Conservation (phyloP, 768 basidiomycete genomes). For the Hericium coralloides region DNA sequence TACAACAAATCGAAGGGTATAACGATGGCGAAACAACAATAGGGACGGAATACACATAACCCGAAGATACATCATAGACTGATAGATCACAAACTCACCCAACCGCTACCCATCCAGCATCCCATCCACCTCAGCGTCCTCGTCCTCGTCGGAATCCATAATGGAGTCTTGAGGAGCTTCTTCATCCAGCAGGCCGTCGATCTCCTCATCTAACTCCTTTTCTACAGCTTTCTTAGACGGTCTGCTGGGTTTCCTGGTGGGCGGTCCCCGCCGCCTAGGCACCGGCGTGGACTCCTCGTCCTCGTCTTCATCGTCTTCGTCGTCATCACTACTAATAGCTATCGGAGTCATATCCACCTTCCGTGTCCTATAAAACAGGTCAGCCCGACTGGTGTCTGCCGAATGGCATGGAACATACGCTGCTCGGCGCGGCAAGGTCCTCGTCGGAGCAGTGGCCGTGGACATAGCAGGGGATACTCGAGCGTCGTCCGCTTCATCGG, state of each 20-base stretch:
- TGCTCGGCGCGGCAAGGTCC: constrained; percentile 46
- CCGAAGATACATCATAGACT: background rate
- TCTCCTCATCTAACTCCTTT: background rate
- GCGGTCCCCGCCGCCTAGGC: constrained; percentile 2
- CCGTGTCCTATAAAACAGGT: constrained; percentile 14
- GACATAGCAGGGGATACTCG: constrained; percentile 23
- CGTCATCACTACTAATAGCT: constrained; percentile 20
- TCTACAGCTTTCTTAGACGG: background rate
- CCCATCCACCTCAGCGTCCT: constrained; percentile 13
- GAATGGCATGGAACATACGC: constrained; percentile 35
- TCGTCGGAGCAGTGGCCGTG: constrained; percentile 32
- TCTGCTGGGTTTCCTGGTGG: background rate
- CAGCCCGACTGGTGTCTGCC: constrained; percentile 22
- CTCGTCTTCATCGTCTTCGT: constrained; percentile 24
- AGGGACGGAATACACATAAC: background rate
- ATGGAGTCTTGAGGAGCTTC: constrained; percentile 11
- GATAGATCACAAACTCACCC: background rate
- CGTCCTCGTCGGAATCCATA: constrained; percentile 11
- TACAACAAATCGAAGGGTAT: background rate
- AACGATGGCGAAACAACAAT: background rate
- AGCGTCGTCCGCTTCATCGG: constrained; percentile 33
- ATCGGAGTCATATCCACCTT: constrained; percentile 12
- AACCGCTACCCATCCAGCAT: constrained; percentile 4
- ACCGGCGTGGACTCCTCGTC: constrained; percentile 12
- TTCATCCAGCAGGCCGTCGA: background rate